Percentiles rank a stretch among this genome's conserved stretches.
Conservation (phyloP, 2,329 filamentous ascomycete genomes). For the Phialophora macrospora region DNA sequence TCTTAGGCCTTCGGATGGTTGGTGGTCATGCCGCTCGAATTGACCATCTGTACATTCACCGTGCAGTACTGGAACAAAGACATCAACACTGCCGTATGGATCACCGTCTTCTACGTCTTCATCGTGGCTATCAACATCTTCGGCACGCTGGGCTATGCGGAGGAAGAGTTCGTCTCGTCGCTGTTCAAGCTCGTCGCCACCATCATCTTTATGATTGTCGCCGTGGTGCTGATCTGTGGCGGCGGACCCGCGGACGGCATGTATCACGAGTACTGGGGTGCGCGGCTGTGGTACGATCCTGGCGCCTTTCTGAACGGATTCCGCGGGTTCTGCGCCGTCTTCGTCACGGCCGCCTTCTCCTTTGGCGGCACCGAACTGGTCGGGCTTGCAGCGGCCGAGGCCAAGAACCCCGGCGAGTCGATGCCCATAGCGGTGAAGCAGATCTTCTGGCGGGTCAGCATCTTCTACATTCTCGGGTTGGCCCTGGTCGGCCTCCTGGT, state of each 20-base stretch:
- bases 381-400: conserved; percentile 59
- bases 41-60: conserved; percentile 78
- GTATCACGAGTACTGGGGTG: conserved; percentile 42
- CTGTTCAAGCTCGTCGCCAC: conserved; percentile 72
- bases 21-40: conserved; percentile 77
- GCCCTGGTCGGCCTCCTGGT: conserved; percentile 54
- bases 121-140: conserved; percentile 81
- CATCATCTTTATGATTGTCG: conserved; percentile 36
- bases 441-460: conserved; percentile 57
- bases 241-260: conserved; percentile 49
- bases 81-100: conserved; percentile 51
- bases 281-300: conserved; percentile 45
- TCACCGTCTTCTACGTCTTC: conserved; percentile 73
- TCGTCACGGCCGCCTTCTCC: conserved; percentile 63
- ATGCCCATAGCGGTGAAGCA: conserved; percentile 55
- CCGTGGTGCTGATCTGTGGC: conserved; percentile 40
- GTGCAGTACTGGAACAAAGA: conserved; percentile 69
- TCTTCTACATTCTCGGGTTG: conserved; percentile 55
- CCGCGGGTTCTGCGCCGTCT: conserved; percentile 60
- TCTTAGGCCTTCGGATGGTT: conserved; percentile 53
- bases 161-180: conserved; percentile 80
- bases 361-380: conserved; percentile 62
- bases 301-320: conserved; percentile 49
- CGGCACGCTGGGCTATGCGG: conserved; percentile 80
- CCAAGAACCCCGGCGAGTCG: conserved; percentile 56